Conservation (phyloP, 192 early-diverging fungal species). For the Gonapodya prolifera region DNA sequence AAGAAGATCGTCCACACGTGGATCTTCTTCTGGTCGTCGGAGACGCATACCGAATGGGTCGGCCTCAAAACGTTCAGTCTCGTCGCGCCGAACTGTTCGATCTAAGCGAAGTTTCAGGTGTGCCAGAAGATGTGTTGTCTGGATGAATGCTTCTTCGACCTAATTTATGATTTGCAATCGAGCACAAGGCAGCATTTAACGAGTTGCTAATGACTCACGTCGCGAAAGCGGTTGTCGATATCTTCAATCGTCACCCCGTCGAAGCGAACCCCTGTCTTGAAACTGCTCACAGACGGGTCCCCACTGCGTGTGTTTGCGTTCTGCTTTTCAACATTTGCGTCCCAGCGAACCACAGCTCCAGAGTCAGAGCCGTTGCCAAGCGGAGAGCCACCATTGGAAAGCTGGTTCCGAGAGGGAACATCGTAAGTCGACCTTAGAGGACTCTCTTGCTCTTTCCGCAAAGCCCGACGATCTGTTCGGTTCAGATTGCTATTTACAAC, state of each 20-base stretch:
- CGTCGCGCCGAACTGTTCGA: background rate
- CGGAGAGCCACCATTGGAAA: too few relatives aligned
- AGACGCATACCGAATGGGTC: background rate
- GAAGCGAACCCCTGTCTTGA: background rate
- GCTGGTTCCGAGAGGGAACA: too few relatives aligned
- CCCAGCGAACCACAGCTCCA: too few relatives aligned
- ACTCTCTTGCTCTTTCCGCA: too few relatives aligned
- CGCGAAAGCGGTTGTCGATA: background rate
- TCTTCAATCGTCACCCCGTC: background rate
- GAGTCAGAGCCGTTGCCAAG: too few relatives aligned
- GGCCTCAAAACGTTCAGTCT: background rate
- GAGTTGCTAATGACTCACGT: background rate
- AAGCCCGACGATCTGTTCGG: too few relatives aligned
- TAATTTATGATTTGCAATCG: background rate
- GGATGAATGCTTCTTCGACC: background rate
- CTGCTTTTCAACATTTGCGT: too few relatives aligned
- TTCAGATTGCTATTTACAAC: too few relatives aligned
- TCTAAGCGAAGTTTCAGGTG: background rate
- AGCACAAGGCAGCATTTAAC: background rate
- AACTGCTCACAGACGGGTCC: too few relatives aligned
- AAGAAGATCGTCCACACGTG: background rate
- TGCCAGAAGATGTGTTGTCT: background rate
- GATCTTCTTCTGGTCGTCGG: background rate
- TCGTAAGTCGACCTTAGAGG: too few relatives aligned
- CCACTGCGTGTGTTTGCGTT: too few relatives aligned